These are phyloP conservation scores for Taphrina flavorubra DNA, from an alignment of 1,139 yeast species.

Conservation along the genomic window DNA sequence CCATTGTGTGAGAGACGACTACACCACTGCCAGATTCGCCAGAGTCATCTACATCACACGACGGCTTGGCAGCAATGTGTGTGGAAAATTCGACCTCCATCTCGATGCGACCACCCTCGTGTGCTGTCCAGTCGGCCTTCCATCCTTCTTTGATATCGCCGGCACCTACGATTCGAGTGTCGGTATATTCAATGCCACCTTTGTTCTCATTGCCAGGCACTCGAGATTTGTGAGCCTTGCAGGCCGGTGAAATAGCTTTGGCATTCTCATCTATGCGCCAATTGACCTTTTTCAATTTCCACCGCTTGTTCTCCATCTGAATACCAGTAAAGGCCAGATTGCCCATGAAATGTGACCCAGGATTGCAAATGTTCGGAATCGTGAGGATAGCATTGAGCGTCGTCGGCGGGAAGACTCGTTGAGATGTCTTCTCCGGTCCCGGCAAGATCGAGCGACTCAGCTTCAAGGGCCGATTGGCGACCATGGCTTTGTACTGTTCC, in stretches of 20 bases:
- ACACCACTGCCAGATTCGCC: conserved; percentile 65
- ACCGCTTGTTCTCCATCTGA: conserved; percentile 65
- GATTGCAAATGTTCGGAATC: conserved; percentile 85
- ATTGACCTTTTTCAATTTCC: conserved; percentile 88
- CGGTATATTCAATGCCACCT: conserved; percentile 66
- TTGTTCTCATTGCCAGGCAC: conserved; percentile 42
- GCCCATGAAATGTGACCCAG: conserved; percentile 81
- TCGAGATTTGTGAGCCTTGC: conserved; percentile 58
- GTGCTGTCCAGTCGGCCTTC: conserved; percentile 79
- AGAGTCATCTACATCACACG: conserved; percentile 61
- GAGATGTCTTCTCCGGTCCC: conserved; percentile 83
- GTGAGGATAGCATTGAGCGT: conserved; percentile 84
- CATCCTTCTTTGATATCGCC: conserved; percentile 90
- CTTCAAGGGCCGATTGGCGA: conserved; percentile 69
- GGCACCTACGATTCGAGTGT: conserved; percentile 69
- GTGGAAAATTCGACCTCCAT: conserved; percentile 48
- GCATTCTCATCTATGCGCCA: conserved; percentile 91
- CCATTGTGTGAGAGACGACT: conserved; percentile 77
- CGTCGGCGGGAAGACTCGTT: conserved; percentile 94
- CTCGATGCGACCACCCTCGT: conserved; percentile 46
- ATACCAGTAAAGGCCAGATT: conserved; percentile 84
- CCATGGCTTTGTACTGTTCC: conserved; percentile 50
- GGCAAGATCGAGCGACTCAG: conserved; percentile 77
- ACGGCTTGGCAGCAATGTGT: conserved; percentile 55
- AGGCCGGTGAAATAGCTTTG: conserved; percentile 64